Percentiles rank a stretch among this genome's conserved stretches.
Conservation (phyloP, 805 yeast genomes). For the Pichia cabralensis region DNA sequence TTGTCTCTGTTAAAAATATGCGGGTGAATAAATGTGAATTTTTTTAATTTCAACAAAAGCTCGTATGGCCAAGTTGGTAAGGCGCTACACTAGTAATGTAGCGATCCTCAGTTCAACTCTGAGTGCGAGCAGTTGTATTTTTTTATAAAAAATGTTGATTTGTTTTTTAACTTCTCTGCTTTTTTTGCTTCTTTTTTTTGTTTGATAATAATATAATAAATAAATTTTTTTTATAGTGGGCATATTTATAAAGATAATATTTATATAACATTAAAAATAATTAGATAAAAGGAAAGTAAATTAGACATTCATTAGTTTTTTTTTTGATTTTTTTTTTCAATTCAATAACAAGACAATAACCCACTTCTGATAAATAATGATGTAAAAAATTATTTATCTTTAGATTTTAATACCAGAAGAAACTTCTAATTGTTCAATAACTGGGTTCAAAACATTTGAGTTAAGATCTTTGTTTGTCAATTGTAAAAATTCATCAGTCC, state of each 20-base stretch:
- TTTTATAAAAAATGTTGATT: too few relatives aligned
- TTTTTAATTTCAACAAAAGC: conserved; percentile 6
- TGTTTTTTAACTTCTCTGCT: too few relatives aligned
- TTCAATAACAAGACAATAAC: neutral
- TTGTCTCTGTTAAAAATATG: too few relatives aligned
- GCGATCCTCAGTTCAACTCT: conserved; percentile 16
- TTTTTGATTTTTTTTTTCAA: too few relatives aligned
- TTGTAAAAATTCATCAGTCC: conserved; percentile 76
- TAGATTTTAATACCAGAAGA: conserved; percentile 48
- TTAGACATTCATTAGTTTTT: too few relatives aligned
- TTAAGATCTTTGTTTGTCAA: conserved; percentile 57
- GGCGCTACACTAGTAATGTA: conserved; percentile 17
- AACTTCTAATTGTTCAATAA: conserved; percentile 52
- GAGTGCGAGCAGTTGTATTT: conserved; percentile 13
- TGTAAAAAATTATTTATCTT: too few relatives aligned
- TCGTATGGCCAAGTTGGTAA: conserved; percentile 17
- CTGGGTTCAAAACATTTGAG: conserved; percentile 55
- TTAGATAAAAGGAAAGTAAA: too few relatives aligned
- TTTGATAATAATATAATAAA: too few relatives aligned
- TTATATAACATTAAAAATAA: too few relatives aligned
- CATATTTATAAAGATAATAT: too few relatives aligned
- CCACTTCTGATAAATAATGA: neutral
- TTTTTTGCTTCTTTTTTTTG: too few relatives aligned
- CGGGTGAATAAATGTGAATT: neutral
- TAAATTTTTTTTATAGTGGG: too few relatives aligned